Base-by-base conservation (phyloP, 108 stramenopile species). In the Nitzschia sp. region DNA sequence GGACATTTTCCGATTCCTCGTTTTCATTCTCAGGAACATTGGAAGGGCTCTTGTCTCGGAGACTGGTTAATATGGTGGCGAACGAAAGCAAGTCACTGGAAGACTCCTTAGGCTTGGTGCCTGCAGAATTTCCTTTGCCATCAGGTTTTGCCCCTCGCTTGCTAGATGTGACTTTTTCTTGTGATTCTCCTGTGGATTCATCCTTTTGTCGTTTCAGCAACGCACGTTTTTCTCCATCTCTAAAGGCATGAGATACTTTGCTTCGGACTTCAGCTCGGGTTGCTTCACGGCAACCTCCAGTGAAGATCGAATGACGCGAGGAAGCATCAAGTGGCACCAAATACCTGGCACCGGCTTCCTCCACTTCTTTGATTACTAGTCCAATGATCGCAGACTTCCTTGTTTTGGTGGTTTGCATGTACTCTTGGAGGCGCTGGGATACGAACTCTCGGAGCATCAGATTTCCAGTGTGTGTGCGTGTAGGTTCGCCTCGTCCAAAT, bases 181-280 rank as follows among this genome's bases (percentile, higher is more conserved):
- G 21, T 54, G 19, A 12, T 6, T 54, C 24, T 25, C 1, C 12
- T 25, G 0, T 1, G 37, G 29, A 19, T 14, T 17, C 14, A 15
- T 0, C 57, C 38, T n/a, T 46, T 62, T n/a, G 15, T 24, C n/a
- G 25, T 62, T 11, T 20, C 8, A 62, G 61, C 20, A 62, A 39
- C 2, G 38, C 38, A 43, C 61, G 37, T 25, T 39, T 43, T 44
- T 62, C 61, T 0, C 61, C 61, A 62, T 62, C 61, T 12, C 61
- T 41, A 20, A 62, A 62, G 2, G 61, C 61, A 46, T 62, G 61
- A 17, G 61, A 62, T 5, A 62, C 61, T 24, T 62, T 62, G 61
- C 61, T 62, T 10, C 61, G 41, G 3, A 62, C 24, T 62, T 62
- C 61, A 17, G 61, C 10, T 46, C 40, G 37, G 0, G n/a, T 62